Evolutionary conservation across 305 asterid species (phyloP).

Genomic region (Stenogyne calaminthoides): DNA sequence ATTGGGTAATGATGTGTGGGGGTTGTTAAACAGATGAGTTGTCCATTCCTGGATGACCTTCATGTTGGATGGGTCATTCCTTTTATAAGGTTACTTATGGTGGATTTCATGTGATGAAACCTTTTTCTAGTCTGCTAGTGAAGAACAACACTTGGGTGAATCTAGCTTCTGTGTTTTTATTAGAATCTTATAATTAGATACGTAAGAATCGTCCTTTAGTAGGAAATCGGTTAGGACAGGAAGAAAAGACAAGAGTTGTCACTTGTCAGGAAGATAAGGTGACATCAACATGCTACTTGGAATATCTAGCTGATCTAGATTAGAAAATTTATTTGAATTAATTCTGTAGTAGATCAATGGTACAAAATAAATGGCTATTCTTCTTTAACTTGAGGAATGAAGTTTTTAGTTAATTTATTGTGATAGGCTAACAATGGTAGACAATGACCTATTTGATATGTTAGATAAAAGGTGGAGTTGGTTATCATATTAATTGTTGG

Average conservation of each 20-base stretch:
- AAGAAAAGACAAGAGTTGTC: neutral
- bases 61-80: neutral
- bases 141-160: neutral
- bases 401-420: neutral
- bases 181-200: neutral
- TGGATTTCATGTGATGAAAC: slow-evolving; percentile 5
- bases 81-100: neutral
- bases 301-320: neutral
- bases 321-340: neutral
- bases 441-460: neutral
- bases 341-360: neutral
- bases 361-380: neutral
- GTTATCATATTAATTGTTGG: slow-evolving; percentile 7
- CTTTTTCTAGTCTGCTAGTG: neutral
- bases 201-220: neutral
- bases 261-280: slow-evolving; percentile 20
- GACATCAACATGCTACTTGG: neutral
- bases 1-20: neutral
- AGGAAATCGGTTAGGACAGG: neutral
- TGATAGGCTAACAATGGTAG: neutral
- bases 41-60: neutral
- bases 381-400: neutral
- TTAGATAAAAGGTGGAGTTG: neutral
- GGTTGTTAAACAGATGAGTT: neutral
- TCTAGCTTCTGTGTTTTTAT: neutral